Conservation (phyloP, 768 basidiomycete genomes). For the Mycena metata region DNA sequence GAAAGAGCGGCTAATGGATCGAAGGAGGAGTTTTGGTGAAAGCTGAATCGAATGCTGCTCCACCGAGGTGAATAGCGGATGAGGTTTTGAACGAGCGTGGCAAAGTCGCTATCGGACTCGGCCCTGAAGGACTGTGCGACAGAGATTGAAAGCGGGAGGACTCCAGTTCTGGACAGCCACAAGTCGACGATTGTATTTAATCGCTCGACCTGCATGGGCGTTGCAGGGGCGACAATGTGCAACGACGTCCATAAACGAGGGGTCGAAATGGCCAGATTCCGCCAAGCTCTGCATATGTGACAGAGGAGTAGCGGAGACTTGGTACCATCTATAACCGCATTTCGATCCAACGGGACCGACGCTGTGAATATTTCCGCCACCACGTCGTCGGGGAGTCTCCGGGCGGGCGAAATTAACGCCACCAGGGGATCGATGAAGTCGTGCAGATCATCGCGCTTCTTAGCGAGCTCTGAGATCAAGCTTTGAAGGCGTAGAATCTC, state of each 20-base stretch:
- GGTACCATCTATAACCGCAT: neutral
- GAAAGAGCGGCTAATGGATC: neutral
- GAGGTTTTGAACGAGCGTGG: neutral
- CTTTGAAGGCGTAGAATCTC: slow-evolving; percentile 6
- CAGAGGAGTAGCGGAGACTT: slow-evolving; percentile 8
- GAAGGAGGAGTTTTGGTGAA: neutral
- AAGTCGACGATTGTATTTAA: neutral
- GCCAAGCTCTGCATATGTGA: slow-evolving; percentile 11
- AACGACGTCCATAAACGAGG: slow-evolving; percentile 11
- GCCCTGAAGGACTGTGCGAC: neutral
- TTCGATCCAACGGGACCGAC: neutral
- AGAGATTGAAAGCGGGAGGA: neutral
- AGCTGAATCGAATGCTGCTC: neutral
- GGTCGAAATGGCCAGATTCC: slow-evolving; percentile 1
- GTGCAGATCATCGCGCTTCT: slow-evolving; percentile 1
- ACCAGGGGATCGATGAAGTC: slow-evolving; percentile 6
- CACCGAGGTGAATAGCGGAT: neutral
- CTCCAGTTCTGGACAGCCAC: neutral
- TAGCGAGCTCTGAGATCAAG: neutral
- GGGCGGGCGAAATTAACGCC: slow-evolving; percentile 17
- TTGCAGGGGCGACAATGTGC: neutral
- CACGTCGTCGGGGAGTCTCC: slow-evolving; percentile 10
- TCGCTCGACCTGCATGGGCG: neutral
- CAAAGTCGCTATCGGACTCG: neutral
- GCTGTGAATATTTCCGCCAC: slow-evolving; percentile 9